Evolutionary conservation across 2,329 filamentous ascomycete genomes (phyloP).

Genomic region (Penicillium sp.): DNA sequence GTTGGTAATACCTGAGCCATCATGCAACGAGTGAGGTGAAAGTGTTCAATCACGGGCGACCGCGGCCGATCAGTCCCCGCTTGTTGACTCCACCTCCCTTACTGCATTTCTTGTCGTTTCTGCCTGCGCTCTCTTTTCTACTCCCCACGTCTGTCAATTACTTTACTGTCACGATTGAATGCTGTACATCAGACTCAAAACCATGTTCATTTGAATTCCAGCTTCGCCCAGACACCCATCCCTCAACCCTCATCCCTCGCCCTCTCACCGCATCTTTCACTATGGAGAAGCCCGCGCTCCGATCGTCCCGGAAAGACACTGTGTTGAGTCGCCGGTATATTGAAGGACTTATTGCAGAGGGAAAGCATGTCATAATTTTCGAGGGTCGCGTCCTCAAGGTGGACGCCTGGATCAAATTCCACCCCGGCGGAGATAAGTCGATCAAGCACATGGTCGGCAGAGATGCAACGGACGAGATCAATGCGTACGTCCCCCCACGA

Average conservation of each 20-base stretch:
- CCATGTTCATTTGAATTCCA: not conserved
- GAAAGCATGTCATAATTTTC: slow-evolving; percentile 75
- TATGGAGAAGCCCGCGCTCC: slow-evolving; percentile 22
- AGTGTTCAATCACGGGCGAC: slow-evolving; percentile 7
- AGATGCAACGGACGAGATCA: slow-evolving; percentile 93
- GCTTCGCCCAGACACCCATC: not conserved
- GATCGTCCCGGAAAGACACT: slow-evolving; percentile 43
- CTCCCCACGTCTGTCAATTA: not conserved
- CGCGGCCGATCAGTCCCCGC: slow-evolving; percentile 22
- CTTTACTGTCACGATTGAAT: not conserved
- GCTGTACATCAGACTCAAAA: not conserved
- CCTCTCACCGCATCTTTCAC: slow-evolving; percentile 6
- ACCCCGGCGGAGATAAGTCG: slow-evolving; percentile 87
- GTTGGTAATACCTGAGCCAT: slow-evolving; percentile 24
- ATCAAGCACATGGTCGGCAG: slow-evolving; percentile 91
- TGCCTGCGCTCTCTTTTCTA: slow-evolving; percentile 3
- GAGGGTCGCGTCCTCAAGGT: slow-evolving; percentile 80
- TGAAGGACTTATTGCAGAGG: slow-evolving; percentile 80
- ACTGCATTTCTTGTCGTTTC: slow-evolving; percentile 11
- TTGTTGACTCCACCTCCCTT: slow-evolving; percentile 21
- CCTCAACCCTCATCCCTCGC: too few relatives aligned
- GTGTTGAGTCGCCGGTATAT: slow-evolving; percentile 64
- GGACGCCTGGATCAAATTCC: slow-evolving; percentile 83
- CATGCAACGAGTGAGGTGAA: slow-evolving; percentile 15
- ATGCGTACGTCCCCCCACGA: slow-evolving; percentile 61